These are phyloP conservation scores for Pseudoturritis turrita DNA, from an alignment of 345 rosid genomes.

Conservation along the genomic window DNA sequence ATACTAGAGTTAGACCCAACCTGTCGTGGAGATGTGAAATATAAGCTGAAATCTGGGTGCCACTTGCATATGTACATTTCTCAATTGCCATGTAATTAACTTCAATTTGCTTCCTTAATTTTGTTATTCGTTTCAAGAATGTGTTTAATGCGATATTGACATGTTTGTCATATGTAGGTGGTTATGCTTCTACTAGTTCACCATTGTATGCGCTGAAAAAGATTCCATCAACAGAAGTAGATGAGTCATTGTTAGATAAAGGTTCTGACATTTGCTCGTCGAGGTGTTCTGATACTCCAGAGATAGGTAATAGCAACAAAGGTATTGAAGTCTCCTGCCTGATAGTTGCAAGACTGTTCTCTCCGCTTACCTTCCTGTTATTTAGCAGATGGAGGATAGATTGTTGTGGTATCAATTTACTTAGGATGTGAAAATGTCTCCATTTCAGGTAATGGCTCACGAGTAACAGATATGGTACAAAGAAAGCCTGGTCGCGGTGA, in stretches of 20 bases:
- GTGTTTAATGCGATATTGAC: not conserved
- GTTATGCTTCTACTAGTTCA: constrained; percentile 50
- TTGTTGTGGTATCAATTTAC: not conserved
- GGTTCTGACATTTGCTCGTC: constrained; percentile 11
- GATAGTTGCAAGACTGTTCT: not conserved
- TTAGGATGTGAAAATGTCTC: constrained; percentile 11
- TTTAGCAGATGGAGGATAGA: not conserved
- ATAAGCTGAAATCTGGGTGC: constrained; percentile 55
- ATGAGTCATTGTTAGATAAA: not conserved
- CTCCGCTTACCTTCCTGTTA: not conserved
- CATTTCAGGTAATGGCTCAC: constrained; percentile 36
- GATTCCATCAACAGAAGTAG: constrained; percentile 29
- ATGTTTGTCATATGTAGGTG: constrained; percentile 45
- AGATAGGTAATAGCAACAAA: constrained; percentile 19
- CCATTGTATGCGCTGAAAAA: constrained; percentile 30
- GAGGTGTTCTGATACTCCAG: constrained; percentile 11
- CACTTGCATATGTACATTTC: constrained; percentile 78
- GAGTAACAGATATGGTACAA: constrained; percentile 52
- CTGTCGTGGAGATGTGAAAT: constrained; percentile 32
- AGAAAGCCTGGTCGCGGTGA: constrained; percentile 98
- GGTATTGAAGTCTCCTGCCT: not conserved
- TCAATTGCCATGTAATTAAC: constrained; percentile 78
- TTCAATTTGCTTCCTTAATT: not conserved
- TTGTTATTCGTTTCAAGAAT: not conserved
- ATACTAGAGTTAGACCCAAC: constrained; percentile 37